Evolutionary conservation across 2,329 filamentous ascomycete species (phyloP).

Genomic region (Cladobotryum mycophilum): DNA sequence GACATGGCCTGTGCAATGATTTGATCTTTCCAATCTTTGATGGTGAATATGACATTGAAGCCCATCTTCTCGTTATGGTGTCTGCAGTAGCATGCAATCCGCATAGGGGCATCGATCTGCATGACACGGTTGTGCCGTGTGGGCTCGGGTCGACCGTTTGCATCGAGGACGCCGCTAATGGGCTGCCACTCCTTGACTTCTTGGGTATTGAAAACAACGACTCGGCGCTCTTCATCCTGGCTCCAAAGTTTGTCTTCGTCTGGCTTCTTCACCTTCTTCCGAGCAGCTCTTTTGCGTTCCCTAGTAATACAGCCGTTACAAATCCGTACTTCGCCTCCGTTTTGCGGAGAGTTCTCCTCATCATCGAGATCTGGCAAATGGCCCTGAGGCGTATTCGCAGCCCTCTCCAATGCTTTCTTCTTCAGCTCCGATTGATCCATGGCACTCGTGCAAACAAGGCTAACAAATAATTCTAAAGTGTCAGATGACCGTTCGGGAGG

Average conservation of each 20-base stretch:
- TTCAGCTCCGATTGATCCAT: conserved; percentile 67
- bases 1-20: conserved; percentile 80
- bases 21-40: conserved; percentile 73
- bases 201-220: conserved; percentile 86
- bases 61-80: conserved; percentile 92
- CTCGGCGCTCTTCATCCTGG: conserved; percentile 69
- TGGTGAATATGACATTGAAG: conserved; percentile 88
- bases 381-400: conserved; percentile 35
- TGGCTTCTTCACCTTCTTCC: conserved; percentile 89
- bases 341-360: conserved; percentile 66
- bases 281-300: conserved; percentile 81
- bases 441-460: conserved; percentile 85
- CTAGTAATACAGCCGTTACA: conserved; percentile 86
- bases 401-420: conserved; percentile 59
- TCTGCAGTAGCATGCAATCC: conserved; percentile 93
- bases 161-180: conserved; percentile 44
- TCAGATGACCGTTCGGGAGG: conserved; percentile 60
- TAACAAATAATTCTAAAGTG: conserved; percentile 71
- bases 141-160: conserved; percentile 38
- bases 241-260: conserved; percentile 89
- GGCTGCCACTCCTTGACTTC: conserved; percentile 81
- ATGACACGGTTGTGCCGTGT: conserved; percentile 53
- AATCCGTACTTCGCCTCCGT: conserved; percentile 90
- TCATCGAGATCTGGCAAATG: conserved; percentile 39
- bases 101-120: conserved; percentile 83